phyloP scores from a whole-genome alignment of 257 asterid genomes.

The Ballota nigra region DNA sequence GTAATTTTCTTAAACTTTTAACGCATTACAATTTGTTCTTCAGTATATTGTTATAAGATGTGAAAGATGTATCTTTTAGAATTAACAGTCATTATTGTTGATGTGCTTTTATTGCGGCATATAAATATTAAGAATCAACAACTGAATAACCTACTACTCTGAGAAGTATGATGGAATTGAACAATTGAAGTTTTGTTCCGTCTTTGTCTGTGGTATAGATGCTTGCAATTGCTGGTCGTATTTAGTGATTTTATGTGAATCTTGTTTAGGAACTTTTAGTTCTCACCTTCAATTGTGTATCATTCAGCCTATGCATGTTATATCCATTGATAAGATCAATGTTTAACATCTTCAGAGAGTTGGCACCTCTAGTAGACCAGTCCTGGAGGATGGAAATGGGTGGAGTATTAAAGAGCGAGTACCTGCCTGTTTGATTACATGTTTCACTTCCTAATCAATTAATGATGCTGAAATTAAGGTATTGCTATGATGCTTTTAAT shows the following conservation, averaged over 20 bases:
- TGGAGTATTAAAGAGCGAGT: slow-evolving; percentile 61
- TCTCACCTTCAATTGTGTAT: not conserved
- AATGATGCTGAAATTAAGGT: slow-evolving; percentile 37
- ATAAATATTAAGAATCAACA: not conserved
- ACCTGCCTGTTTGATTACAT: slow-evolving; percentile 35
- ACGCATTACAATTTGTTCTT: not conserved
- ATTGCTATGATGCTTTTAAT: slow-evolving; percentile 12
- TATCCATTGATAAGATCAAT: slow-evolving; percentile 19
- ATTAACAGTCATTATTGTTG: not conserved
- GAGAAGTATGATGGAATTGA: not conserved
- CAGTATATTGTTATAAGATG: not conserved
- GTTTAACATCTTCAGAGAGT: slow-evolving; percentile 55
- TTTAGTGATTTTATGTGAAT: not conserved
- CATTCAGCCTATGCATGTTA: not conserved
- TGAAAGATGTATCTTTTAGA: not conserved
- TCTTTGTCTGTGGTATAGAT: not conserved
- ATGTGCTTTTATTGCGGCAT: not conserved
- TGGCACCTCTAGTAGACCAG: slow-evolving; percentile 76
- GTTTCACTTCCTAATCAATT: slow-evolving; percentile 25
- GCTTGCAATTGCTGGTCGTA: not conserved
- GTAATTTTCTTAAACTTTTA: not conserved
- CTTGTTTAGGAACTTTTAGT: not conserved
- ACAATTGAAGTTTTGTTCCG: not conserved
- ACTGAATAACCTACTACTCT: not conserved
- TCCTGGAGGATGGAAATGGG: slow-evolving; percentile 99